phyloP scores from a whole-genome alignment of 495 filamentous ascomycete genomes.

The Penicillium robsamsonii region DNA sequence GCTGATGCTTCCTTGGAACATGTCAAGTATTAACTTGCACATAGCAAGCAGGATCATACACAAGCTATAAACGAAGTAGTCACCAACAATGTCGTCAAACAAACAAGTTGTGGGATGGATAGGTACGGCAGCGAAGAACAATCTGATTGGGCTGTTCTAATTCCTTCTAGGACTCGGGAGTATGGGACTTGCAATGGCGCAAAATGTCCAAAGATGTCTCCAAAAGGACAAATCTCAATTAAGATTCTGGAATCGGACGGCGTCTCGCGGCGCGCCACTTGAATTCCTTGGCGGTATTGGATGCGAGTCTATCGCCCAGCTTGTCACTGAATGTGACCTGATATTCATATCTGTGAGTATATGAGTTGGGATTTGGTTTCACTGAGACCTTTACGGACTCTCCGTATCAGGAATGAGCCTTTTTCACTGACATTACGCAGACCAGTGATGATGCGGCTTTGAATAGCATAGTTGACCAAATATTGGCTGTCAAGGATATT shows the following conservation, averaged over 20 bases:
- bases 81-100: not conserved
- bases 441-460: constrained; percentile 13
- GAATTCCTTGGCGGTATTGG: constrained; percentile 1
- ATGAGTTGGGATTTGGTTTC: not conserved
- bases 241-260: constrained; percentile 14
- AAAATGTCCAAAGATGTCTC: constrained; percentile 10
- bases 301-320: constrained; percentile 8
- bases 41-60: not conserved
- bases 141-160: not conserved
- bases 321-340: constrained; percentile 11
- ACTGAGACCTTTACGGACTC: not conserved
- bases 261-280: constrained; percentile 4
- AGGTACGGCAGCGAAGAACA: constrained; percentile 1
- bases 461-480: constrained; percentile 6
- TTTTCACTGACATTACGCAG: not conserved
- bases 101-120: constrained; percentile 4
- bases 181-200: constrained; percentile 16
- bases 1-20: not conserved
- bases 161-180: constrained; percentile 7
- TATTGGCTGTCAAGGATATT: constrained; percentile 5
- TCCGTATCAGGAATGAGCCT: not conserved
- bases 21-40: not conserved
- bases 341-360: constrained; percentile 16
- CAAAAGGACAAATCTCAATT: not conserved
- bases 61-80: not conserved